Evolutionary conservation across 2,329 filamentous ascomycete genomes (phyloP), one percentile per base, ranked within the genome.

Genomic region (Phialemonium atrogriseum): DNA sequence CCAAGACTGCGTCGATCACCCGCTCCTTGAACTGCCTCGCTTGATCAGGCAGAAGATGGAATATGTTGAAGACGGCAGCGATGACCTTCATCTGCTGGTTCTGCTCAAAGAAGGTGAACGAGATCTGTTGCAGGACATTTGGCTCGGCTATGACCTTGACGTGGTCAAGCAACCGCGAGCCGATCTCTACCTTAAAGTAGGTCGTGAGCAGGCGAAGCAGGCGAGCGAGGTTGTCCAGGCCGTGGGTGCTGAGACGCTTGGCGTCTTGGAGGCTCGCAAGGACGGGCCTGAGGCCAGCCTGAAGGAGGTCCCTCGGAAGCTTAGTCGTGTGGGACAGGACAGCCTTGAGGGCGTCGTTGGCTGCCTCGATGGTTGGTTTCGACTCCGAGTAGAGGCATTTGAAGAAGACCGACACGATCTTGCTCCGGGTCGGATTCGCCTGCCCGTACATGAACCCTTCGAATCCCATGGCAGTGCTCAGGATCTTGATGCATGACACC

Each of bases 121-220:
- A 95, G 2, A 91, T 84, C 48, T 88, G 85, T 53, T 96, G 88
- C 43, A 96, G 64, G 10, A 77, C 72, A 31, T 67, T 70, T 3
- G 84, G 73, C 36, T 95, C 87, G 1, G 89, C 88, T 41, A 98
- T 87, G 9, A 80, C 75, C 51, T 89, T 89, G 58, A 95, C 82
- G 48, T 98, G 91, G 42, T 96, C 89, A 8, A 99, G 68, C n/a
- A 99, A 62, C 15, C 91, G 77, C 14, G 85, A 76, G 6, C 91
- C 93, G 33, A 99, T 98, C 53, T 98, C 91, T 1, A 96, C 88
- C 59, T 98, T 99, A 61, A 99, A 99, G 55, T 98, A 98, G 37
- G 91, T 96, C 0, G 89, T 98, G 12, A 99, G 66, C 2, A 99
- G 68, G 41, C 91, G 89, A 38, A 99, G 60, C 2, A 99, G 68